Base-by-base conservation (phyloP, 2,329 filamentous ascomycete species). In the Pseudogymnoascus sp. region DNA sequence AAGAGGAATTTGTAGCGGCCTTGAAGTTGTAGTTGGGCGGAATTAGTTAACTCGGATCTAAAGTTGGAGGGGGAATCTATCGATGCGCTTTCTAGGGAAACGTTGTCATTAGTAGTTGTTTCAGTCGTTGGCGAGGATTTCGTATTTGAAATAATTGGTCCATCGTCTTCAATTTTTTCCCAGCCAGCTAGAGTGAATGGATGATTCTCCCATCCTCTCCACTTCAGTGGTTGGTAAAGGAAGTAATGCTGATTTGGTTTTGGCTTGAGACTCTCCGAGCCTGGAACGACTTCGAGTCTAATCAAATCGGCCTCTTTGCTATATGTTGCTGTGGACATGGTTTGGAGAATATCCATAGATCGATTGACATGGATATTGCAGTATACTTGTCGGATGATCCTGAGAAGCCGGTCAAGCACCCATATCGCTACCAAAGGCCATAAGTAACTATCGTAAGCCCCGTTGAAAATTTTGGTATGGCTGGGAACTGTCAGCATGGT, bases 221-320 rank as follows among this genome's bases (percentile, higher is more conserved):
- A 70, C 16, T 74, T 72, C 4, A 77, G 70, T 0, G 78, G 76
- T 58, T 77, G 74, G 62, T 82, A 80, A 8, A 83, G 68, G 63
- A 78, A 82, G 66, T 80, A 83, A 66, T 81, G 80, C 8, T 77
- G 74, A 9, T 80, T 80, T 2, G 80, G 76, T 1, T 69, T 69
- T 1, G 78, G 74, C 8, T 67, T 68, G 5, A 78, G 64, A 0
- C 69, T 65, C 8, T 62, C 68, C 1, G 75, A 72, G 0, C 69
- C 72, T 1, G 74, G 74, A 0, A 72, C 72, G 1, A 82, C 69
- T 39, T 80, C 76, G n/a, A 83, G 66, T 5, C 76, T 74, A 49
- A 83, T 72, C 16, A 83, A 70, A 61, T 82, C 77, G 5, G 76
- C 75, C 5, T 69, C 67, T 39, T 74, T 65, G 62, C 79, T 72